Percentiles rank a stretch among this genome's conserved stretches.
phyloP scores from a whole-genome alignment of 1,284 basidiomycete genomes.

The Cutaneotrichosporon mucoides region DNA sequence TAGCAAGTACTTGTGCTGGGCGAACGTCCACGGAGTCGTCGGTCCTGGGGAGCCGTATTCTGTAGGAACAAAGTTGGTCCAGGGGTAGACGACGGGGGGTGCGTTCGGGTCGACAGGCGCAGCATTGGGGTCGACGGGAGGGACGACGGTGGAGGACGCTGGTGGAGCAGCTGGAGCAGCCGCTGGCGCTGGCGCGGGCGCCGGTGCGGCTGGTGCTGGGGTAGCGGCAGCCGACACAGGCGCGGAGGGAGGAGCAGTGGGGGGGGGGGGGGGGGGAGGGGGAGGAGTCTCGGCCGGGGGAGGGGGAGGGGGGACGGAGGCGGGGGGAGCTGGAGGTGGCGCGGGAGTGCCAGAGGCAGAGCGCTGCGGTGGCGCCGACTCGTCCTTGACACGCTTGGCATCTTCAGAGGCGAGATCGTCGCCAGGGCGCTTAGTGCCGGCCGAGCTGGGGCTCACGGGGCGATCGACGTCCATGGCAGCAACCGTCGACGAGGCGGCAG shows the following conservation, averaged over 20 bases:
- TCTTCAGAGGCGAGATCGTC: slow-evolving; percentile 32
- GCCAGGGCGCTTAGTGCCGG: slow-evolving; percentile 36
- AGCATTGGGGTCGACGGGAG: background rate
- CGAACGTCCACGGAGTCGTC: slow-evolving; percentile 43
- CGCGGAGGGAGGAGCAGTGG: background rate
- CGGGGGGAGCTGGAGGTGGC: background rate
- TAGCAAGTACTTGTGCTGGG: slow-evolving; percentile 77
- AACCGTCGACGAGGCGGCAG: background rate
- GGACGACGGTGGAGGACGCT: background rate
- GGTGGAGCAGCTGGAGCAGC: background rate
- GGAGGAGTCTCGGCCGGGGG: background rate
- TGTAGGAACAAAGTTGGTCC: slow-evolving; percentile 36
- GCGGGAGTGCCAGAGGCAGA: background rate
- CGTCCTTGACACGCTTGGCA: slow-evolving; percentile 37
- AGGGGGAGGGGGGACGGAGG: background rate
- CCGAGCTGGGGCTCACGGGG: slow-evolving; percentile 10
- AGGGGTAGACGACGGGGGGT: slow-evolving; percentile 16
- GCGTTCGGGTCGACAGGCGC: slow-evolving; percentile 7
- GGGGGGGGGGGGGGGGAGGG: background rate
- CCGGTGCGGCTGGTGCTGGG: background rate
- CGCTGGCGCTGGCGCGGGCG: background rate
- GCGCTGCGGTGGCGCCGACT: background rate
- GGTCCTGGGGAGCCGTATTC: slow-evolving; percentile 34
- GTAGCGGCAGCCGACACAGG: background rate
- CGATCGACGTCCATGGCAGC: slow-evolving; percentile 26